A percentile compares a stretch with the other conserved stretches of the same genome.
These are phyloP conservation scores for Beta lomatogona DNA, from an alignment of 179 eudicot genomes.

Conservation along the genomic window DNA sequence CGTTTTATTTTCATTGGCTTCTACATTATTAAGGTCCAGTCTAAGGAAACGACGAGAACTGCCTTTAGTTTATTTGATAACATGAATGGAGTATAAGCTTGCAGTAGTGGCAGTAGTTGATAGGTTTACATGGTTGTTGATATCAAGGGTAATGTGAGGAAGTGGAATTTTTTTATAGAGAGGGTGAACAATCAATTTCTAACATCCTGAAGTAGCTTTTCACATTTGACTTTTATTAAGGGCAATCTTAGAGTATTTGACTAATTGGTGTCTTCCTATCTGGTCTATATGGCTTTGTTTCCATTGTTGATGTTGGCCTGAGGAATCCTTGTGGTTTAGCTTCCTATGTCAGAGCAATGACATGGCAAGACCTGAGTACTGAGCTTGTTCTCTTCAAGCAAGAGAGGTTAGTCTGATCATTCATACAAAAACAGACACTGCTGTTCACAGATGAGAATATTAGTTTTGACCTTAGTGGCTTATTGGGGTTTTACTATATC, in stretches of 20 bases:
- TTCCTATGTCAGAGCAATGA: neutral
- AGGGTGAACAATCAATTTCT: neutral
- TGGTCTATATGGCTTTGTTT: neutral
- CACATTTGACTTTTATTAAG: too few relatives aligned
- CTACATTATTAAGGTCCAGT: neutral
- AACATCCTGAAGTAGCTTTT: neutral
- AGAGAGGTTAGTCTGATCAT: neutral
- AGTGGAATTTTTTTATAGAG: neutral
- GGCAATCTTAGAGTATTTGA: neutral
- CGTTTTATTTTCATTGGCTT: neutral
- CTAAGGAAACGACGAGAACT: neutral
- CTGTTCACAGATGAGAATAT: neutral
- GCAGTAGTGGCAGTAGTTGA: neutral
- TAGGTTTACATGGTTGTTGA: neutral
- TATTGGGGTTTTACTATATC: neutral
- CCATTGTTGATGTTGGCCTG: neutral
- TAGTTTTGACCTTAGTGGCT: neutral
- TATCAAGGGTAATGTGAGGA: neutral
- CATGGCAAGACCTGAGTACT: neutral
- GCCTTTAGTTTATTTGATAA: neutral
- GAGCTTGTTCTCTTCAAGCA: conserved; percentile 1
- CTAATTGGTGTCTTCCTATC: neutral
- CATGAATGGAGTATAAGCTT: neutral
- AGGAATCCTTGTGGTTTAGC: neutral
- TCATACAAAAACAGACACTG: neutral